phyloP scores from a whole-genome alignment of 2,329 filamentous ascomycete genomes.

The Curvularia sp. region DNA sequence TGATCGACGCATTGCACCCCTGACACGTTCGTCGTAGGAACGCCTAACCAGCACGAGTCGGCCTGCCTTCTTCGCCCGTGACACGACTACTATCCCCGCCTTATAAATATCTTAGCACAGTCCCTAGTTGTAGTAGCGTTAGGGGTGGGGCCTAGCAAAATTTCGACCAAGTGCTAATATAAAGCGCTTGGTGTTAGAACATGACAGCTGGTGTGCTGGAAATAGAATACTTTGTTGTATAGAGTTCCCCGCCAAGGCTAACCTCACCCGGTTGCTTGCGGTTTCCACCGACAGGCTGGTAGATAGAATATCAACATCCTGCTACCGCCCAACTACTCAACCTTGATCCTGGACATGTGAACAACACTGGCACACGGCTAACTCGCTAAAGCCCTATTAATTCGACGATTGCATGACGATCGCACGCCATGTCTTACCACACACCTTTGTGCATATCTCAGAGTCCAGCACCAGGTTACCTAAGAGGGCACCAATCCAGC shows the following conservation, averaged over 20 bases:
- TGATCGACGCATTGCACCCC: background rate
- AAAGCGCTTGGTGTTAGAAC: background rate
- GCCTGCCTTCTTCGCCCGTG: background rate
- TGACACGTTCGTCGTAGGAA: background rate
- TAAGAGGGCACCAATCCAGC: conserved; percentile 15
- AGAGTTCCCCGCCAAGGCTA: background rate
- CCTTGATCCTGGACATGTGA: background rate
- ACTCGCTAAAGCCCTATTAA: background rate
- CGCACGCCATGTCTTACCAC: background rate
- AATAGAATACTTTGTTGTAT: background rate
- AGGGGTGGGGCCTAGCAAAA: background rate
- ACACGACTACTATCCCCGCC: background rate
- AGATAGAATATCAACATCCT: background rate
- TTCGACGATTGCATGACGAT: background rate
- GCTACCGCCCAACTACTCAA: background rate
- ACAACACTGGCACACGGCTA: background rate
- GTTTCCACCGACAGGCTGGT: background rate
- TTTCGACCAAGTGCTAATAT: background rate
- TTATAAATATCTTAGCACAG: conserved; percentile 5
- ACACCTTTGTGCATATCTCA: conserved; percentile 2
- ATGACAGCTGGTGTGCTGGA: background rate
- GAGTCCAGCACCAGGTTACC: conserved; percentile 13
- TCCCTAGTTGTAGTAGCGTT: conserved; percentile 10
- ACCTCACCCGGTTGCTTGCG: background rate
- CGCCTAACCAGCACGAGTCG: background rate